A percentile compares a stretch with the other conserved stretches of the same genome.
These are phyloP conservation scores for Neckera pumila DNA, from an alignment of 225 moss, liverwort and hornwort species.

Conservation along the genomic window DNA sequence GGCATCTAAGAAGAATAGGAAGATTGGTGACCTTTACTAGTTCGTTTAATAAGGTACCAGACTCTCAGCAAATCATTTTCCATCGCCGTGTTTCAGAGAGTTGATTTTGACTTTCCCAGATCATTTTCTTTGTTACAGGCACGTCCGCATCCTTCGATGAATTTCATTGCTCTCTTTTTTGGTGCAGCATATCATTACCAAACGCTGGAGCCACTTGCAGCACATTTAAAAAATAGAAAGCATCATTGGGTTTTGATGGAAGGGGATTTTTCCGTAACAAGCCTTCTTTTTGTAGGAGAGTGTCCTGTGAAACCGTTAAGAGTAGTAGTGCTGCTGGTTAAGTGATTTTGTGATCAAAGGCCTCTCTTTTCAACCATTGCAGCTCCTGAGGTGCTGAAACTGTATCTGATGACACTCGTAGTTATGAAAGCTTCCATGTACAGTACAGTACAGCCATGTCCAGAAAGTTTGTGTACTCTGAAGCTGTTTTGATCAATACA, in stretches of 20 bases:
- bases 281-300: not conserved
- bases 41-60: not conserved
- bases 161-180: not conserved
- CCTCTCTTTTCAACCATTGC: not conserved
- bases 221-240: not conserved
- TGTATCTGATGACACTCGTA: not conserved
- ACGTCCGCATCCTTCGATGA: not conserved
- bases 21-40: slow-evolving; percentile 29
- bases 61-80: not conserved
- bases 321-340: not conserved
- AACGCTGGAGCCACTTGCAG: not conserved
- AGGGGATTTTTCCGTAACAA: not conserved
- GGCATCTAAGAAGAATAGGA: slow-evolving; percentile 21
- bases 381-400: not conserved
- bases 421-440: not conserved
- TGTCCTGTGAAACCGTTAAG: not conserved
- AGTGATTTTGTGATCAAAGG: not conserved
- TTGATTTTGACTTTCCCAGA: not conserved
- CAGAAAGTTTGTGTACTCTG: not conserved
- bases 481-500: not conserved
- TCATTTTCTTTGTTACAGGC: not conserved
- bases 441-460: not conserved
- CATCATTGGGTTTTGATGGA: not conserved
- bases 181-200: not conserved
- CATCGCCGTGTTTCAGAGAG: not conserved